Base-by-base conservation (phyloP, 208 protist genomes). In the Tritrichomonas foetus region DNA sequence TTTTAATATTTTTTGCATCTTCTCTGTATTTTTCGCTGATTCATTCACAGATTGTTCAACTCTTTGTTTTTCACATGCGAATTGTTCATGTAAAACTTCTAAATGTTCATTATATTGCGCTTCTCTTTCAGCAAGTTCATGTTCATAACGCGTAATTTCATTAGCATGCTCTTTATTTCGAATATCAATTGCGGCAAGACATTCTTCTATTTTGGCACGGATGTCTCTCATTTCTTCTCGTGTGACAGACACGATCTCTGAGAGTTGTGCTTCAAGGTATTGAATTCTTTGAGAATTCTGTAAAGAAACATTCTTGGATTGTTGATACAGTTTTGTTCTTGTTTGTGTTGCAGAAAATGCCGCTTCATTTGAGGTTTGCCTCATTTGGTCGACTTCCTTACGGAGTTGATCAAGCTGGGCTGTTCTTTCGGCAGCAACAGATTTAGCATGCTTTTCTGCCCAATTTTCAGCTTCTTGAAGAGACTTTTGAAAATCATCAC, bases 391-490 rank as follows among this genome's bases (percentile, higher is more conserved):
- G 1, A 82, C 13, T 50, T 82, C 74, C 50, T 82, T 30, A 8
- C 41, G 33, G 27, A 39, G 14, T 27, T 47, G 33, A 3, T 82
- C 33, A 47, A 82, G 41, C 50, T 82, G 33, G 33, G 74, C 74
- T 8, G 33, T 20, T 30, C 41, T 44, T 50, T 82, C 74, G 50
- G 41, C 74, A 50, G 74, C 74, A n/a, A 82, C 8, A 25, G 74
- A 47, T 30, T 82, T 39, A n/a, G 41, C 41, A 82, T 82, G 74
- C 16, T 82, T 30, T 30, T 82, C 74, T 44, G 74, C 22, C 74
- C 74, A 82, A 30, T 82, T 14, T 82, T 82, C 74, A 50, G 74
- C 74, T 82, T 82, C 74, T 82, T 82, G 47, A 30, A 82, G 39
- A 50, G 74, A 30, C 25, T 82, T 82, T 53, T 30, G 33, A 39